Evolutionary conservation across 2,329 filamentous ascomycete genomes (phyloP).

Genomic region (Knoxdaviesia capensis): DNA sequence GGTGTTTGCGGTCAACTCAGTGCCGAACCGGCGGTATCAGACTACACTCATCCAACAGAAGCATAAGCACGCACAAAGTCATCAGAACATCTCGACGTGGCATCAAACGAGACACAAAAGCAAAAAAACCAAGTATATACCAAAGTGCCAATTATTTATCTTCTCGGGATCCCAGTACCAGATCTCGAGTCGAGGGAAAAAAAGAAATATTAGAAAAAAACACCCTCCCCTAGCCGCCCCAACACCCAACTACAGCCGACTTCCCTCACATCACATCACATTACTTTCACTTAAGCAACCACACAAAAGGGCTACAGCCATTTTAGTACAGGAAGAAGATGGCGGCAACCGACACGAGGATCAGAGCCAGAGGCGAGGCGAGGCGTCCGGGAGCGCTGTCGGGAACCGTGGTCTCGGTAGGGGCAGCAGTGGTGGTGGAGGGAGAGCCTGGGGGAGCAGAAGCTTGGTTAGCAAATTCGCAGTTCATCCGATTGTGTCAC

Average conservation of each 20-base stretch:
- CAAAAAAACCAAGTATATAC: too few species aligned
- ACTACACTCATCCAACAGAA: too few species aligned
- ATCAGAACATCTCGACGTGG: too few species aligned
- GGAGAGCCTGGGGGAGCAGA: not conserved
- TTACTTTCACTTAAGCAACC: too few species aligned
- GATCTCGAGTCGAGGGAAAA: not conserved
- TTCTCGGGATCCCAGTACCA: not conserved
- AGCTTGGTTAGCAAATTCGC: not conserved
- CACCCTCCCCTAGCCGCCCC: not conserved
- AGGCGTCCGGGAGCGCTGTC: slow-evolving; percentile 9
- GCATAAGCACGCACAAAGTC: too few species aligned
- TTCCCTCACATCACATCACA: too few species aligned
- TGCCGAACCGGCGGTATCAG: too few species aligned
- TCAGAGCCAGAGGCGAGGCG: slow-evolving; percentile 19
- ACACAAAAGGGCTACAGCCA: not conserved
- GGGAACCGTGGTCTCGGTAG: slow-evolving; percentile 11
- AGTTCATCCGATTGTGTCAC: not conserved
- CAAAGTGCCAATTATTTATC: too few species aligned
- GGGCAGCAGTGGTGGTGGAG: not conserved
- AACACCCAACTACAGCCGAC: not conserved
- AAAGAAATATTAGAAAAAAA: slow-evolving; percentile 1
- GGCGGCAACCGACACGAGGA: slow-evolving; percentile 17
- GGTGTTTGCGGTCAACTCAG: too few species aligned
- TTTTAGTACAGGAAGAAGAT: slow-evolving; percentile 22
- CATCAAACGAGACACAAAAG: too few species aligned